A percentile compares a stretch with the other conserved stretches of the same genome.
Conservation (phyloP, 169 alveolate genomes). For the Cryptosporidium sp. region DNA sequence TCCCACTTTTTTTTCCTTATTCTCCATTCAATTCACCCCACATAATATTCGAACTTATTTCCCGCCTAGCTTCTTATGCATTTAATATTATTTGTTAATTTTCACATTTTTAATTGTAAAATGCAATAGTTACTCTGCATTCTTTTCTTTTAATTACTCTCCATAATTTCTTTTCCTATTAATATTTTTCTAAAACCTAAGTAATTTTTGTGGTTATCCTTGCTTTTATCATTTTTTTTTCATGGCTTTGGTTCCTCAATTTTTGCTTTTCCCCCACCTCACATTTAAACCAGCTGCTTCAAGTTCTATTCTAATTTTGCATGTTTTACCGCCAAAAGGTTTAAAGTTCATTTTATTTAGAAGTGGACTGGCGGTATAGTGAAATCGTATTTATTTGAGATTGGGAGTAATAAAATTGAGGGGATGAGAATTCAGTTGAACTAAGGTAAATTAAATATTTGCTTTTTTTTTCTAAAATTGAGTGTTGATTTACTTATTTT, state of each 20-base stretch:
- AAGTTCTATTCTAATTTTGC: not conserved
- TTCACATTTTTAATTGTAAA: too few species aligned
- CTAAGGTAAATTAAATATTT: too few species aligned
- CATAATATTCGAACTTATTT: not conserved
- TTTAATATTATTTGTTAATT: not conserved
- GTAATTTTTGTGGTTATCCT: not conserved
- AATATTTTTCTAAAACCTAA: not conserved
- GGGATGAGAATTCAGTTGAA: not conserved
- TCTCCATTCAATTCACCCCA: not conserved
- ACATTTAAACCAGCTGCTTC: not conserved
- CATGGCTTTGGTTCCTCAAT: not conserved
- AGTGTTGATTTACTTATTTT: not conserved
- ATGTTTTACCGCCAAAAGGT: not conserved
- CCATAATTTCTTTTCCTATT: not conserved
- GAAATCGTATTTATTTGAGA: not conserved
- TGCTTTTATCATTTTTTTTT: not conserved
- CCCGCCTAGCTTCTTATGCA: not conserved
- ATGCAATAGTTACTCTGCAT: not conserved
- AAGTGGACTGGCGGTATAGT: not conserved
- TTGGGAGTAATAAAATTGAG: not conserved
- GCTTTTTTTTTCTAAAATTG: not conserved
- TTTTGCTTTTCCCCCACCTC: not conserved
- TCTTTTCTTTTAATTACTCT: not conserved
- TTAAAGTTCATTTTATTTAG: too few species aligned
- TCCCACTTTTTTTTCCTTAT: not conserved